Evolutionary conservation across 2,329 filamentous ascomycete species (phyloP), one percentile per base, ranked within the genome.

Genomic region (Madurella mycetomatis): DNA sequence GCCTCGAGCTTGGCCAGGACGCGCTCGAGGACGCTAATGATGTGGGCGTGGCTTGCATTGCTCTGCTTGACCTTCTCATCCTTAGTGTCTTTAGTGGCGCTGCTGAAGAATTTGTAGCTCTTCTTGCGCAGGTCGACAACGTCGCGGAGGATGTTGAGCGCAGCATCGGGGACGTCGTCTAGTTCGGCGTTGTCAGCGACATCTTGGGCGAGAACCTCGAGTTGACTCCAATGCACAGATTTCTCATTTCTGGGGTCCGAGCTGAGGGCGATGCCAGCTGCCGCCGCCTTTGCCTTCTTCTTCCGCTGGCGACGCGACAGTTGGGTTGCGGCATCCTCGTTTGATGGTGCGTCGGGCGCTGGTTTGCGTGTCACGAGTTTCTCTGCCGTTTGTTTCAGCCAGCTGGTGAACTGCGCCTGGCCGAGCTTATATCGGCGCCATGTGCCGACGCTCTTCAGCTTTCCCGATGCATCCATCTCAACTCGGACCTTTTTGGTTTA

Each of bases 121-220:
- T 63, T 63, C 56, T 66, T 68, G 12, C 65, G 60, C 19, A 66
- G 56, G 25, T 43, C 41, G 34, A 68, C 62, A n/a, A 67, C 65
- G 45, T 66, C 62, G 31, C 62, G 61, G 11, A 66, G 56, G 40
- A 66, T 66, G 19, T 58, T 63, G 43, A 67, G 55, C 9, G 62
- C 60, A 1, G 57, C 57, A 13, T 49, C 49, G 18, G 65, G 65
- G 13, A 68, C 62, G 30, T 65, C 60, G 16, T 64, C 60, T 9
- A 64, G 63, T 2, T 47, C 41, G 2, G 58, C 56, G 16, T 65
- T 53, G 30, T 62, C 57, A 40, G 58, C 57, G 18, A 68, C 53
- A 2, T 44, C 54, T 13, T 57, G 55, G 17, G 64, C 60, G 34
- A 66, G 56, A 2, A 41, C 40, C 44, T 65, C 62, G 19, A 64